Base-by-base conservation (phyloP, 495 filamentous ascomycete species). In the Pseudoneurospora amorphoporcata region DNA sequence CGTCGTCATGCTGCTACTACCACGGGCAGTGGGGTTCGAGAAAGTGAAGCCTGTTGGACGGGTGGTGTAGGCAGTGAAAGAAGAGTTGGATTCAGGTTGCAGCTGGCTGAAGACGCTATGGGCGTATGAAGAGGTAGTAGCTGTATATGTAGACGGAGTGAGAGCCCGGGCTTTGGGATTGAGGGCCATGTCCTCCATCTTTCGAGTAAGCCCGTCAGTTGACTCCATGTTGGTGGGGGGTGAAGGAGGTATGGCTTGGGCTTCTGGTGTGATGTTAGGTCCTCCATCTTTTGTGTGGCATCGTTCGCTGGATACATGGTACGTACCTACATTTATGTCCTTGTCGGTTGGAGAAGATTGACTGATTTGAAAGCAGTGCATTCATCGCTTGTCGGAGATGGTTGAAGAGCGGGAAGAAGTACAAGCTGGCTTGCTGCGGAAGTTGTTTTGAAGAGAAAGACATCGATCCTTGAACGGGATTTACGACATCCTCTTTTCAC, bases 131-230 rank as follows among this genome's bases (percentile, higher is more conserved):
- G 19, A 6, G 3, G 47, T 29, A 19, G 9, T 58, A 14, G 47
- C 5, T 1, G 53, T 29, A 5, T 0, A 16, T 1, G 23, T 14
- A 5, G 0, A 16, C 2, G 2, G 53, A 0, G 53, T 35, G 53
- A 35, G 6, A 14, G 3, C 53, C 6, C 53, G 2, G 29, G 29
- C 2, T 16, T 32, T 17, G 14, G 53, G 53, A 0, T 35, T 0
- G 29, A 61, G 14, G 53, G 29, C 7, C 53, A 65, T 65, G 0
- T 35, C 53, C 53, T 65, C 53, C 29, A 65, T 65, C 53, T 65
- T 23, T 35, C 35, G 53, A 0, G 7, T 1, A 9, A 65, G 35
- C 3, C 0, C 0, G 23, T 35, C 4, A 6, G 29, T 35, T 65
- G 53, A 65, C 53, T 65, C 29, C 53, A 65, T 65, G 53, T 12